Base-by-base conservation (phyloP, 169 alveolate species). In the Sarcocystis neurona region DNA sequence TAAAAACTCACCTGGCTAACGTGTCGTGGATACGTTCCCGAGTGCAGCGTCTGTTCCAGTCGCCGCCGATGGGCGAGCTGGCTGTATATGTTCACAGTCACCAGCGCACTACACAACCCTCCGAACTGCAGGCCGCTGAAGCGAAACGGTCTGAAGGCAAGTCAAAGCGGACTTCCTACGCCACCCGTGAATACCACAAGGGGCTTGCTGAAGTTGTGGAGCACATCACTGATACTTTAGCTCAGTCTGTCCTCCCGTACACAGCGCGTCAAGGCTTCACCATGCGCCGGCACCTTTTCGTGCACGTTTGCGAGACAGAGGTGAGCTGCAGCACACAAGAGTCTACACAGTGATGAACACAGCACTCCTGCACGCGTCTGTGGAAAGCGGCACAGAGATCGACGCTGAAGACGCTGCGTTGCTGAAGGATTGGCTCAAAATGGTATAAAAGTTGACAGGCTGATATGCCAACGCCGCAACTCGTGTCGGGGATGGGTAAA, bases 241-340 rank as follows among this genome's bases (percentile, higher is more conserved):
- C 23, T 8, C 18, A 72, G 2, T 47, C 41, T 39, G 82, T 72
- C 20, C 47, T 72, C 23, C 47, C 47, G 43, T 23, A 15, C n/a
- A 43, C 41, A 10, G 82, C 30, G 1, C 41, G 48, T 2, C 18
- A 37, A 39, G 82, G 46, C 4, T 5, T 12, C 34, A 43, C 34
- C 2, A 4, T 56, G 18, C 58, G 20, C n/a, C 34, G 20, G 82
- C 82, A 72, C 30, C 56, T 72, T 6, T 37, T 32, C 56, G 56
- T 72, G 10, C 82, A 72, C 56, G 41, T 72, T 37, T 72, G 82
- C 53, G 82, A 72, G 32, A 27, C 32, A 15, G 82, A 53, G 27
- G 53, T 68, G n/a, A n/a, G n/a, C n/a, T n/a, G n/a, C n/a, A n/a
- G n/a, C n/a, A n/a, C n/a, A n/a, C n/a, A n/a, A n/a, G n/a, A n/a